A percentile compares a stretch with the other conserved stretches of the same genome.
Evolutionary conservation across 2,329 filamentous ascomycete genomes (phyloP).

Genomic region (Neofusicoccum ribis): DNA sequence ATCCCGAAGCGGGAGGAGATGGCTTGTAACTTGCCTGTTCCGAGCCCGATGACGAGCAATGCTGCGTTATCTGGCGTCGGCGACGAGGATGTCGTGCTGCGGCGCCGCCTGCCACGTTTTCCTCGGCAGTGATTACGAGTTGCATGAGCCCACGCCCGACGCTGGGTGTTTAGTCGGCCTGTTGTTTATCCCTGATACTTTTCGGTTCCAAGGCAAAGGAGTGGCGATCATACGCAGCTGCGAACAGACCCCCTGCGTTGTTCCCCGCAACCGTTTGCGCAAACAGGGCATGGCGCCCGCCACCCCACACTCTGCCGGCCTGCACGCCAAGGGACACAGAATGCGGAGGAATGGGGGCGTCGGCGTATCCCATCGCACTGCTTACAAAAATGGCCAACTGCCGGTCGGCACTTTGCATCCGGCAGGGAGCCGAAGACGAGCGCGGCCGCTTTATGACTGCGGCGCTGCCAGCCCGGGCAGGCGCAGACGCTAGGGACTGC

Average conservation of each 20-base stretch:
- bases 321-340: background rate
- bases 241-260: background rate
- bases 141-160: background rate
- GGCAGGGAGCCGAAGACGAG: background rate
- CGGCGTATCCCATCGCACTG: background rate
- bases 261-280: constrained; percentile 7
- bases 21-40: background rate
- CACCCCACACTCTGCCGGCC: constrained; percentile 11
- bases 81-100: background rate
- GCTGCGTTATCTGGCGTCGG: background rate
- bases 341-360: background rate
- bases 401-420: constrained; percentile 14
- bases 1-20: background rate
- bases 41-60: background rate
- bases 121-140: background rate
- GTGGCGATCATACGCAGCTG: background rate
- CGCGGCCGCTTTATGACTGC: background rate
- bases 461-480: background rate
- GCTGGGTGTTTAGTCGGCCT: background rate
- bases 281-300: background rate
- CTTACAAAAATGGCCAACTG: background rate
- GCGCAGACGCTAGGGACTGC: background rate
- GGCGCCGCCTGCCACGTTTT: background rate
- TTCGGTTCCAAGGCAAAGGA: background rate
- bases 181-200: background rate